Evolutionary conservation across 768 basidiomycete species (phyloP).

Genomic region (Boletus insuetus): DNA sequence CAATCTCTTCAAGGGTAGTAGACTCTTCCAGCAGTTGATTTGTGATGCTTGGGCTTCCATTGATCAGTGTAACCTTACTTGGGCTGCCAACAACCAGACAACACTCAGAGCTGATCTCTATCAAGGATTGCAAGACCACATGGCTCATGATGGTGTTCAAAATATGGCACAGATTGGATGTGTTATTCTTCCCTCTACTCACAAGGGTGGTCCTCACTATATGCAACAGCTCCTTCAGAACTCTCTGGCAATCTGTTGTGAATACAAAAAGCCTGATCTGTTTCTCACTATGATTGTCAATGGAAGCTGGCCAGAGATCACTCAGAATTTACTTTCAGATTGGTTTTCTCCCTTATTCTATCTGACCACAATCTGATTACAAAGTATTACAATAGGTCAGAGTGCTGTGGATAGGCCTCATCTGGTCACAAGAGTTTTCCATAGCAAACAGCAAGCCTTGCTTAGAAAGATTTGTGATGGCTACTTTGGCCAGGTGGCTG

Average conservation of each 20-base stretch:
- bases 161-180: constrained; percentile 33
- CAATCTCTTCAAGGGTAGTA: constrained; percentile 34
- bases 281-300: constrained; percentile 56
- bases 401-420: constrained; percentile 44
- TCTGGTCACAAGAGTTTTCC: constrained; percentile 45
- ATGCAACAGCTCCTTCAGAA: constrained; percentile 48
- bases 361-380: not conserved
- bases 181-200: constrained; percentile 39
- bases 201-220: constrained; percentile 39
- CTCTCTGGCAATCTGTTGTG: constrained; percentile 41
- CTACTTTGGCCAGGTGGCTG: constrained; percentile 42
- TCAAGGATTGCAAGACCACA: constrained; percentile 34
- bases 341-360: not conserved
- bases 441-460: constrained; percentile 38
- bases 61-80: constrained; percentile 41
- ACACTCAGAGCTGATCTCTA: constrained; percentile 35
- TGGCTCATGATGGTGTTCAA: constrained; percentile 20
- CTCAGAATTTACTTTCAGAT: constrained; percentile 35
- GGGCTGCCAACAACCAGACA: constrained; percentile 33
- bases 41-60: constrained; percentile 45
- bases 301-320: constrained; percentile 48
- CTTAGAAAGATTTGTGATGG: constrained; percentile 37
- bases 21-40: constrained; percentile 44
- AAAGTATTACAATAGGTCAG: constrained; percentile 25
- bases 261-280: constrained; percentile 38